A percentile compares a stretch with the other conserved stretches of the same genome.
phyloP scores from a whole-genome alignment of 768 basidiomycete genomes.

The Leccinum boreale region DNA sequence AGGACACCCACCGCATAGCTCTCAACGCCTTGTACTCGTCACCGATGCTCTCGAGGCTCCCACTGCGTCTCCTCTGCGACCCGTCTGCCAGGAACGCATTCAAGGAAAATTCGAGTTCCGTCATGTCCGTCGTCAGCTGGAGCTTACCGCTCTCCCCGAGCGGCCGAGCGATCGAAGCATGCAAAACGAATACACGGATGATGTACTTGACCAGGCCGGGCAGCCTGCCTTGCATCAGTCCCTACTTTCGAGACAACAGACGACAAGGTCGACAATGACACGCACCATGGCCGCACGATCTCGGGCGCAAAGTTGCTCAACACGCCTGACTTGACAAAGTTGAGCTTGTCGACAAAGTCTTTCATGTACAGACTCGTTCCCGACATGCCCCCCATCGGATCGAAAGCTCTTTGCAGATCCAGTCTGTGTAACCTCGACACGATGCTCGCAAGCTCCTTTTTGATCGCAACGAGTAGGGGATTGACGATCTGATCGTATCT shows the following conservation, averaged over 20 bases:
- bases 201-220: slow-evolving; percentile 70
- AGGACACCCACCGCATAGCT: slow-evolving; percentile 69
- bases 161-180: slow-evolving; percentile 90
- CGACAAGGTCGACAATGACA: background rate
- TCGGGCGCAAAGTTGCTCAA: slow-evolving; percentile 75
- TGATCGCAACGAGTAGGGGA: slow-evolving; percentile 64
- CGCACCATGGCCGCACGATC: slow-evolving; percentile 68
- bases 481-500: slow-evolving; percentile 58
- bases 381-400: slow-evolving; percentile 53
- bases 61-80: slow-evolving; percentile 54
- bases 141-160: slow-evolving; percentile 92
- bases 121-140: slow-evolving; percentile 94
- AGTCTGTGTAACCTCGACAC: slow-evolving; percentile 82
- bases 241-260: background rate
- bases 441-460: slow-evolving; percentile 67
- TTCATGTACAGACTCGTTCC: slow-evolving; percentile 82
- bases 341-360: slow-evolving; percentile 71
- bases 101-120: slow-evolving; percentile 90
- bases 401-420: slow-evolving; percentile 71
- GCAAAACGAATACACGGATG: slow-evolving; percentile 84
- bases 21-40: slow-evolving; percentile 85
- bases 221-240: slow-evolving; percentile 40
- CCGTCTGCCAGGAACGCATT: slow-evolving; percentile 71
- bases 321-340: slow-evolving; percentile 79
- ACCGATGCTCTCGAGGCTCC: slow-evolving; percentile 71